These are phyloP conservation scores for Xylaria sp. DNA, from an alignment of 2,329 filamentous ascomycete species.

Conservation along the genomic window DNA sequence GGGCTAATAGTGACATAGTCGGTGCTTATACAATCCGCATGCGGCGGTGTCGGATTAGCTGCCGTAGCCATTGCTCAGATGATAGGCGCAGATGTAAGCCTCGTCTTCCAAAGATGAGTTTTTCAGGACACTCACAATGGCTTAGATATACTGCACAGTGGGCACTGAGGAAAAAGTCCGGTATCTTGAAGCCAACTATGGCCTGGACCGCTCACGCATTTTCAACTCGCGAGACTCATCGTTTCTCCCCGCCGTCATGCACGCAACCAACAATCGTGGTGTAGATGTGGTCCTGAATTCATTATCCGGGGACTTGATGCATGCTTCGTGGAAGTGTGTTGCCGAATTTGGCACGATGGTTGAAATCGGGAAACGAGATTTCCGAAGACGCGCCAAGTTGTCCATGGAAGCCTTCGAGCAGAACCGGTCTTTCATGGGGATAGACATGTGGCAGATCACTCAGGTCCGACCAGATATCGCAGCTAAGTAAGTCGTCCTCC, in stretches of 20 bases:
- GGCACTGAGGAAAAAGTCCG: slow-evolving; percentile 15
- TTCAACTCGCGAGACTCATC: slow-evolving; percentile 16
- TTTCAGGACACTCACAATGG: too few species aligned
- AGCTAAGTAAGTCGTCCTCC: background rate
- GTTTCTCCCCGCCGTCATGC: slow-evolving; percentile 17
- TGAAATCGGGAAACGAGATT: slow-evolving; percentile 38
- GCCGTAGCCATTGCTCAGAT: slow-evolving; percentile 18
- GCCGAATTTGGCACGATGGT: slow-evolving; percentile 23
- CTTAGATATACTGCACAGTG: slow-evolving; percentile 22
- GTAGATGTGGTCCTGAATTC: slow-evolving; percentile 24
- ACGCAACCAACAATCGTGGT: slow-evolving; percentile 4
- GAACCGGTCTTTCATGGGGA: slow-evolving; percentile 23
- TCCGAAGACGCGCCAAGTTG: slow-evolving; percentile 16
- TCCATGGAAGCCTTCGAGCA: slow-evolving; percentile 23
- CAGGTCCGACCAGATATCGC: background rate
- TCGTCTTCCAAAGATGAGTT: too few species aligned
- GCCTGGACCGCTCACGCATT: slow-evolving; percentile 6
- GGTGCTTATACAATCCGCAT: slow-evolving; percentile 26
- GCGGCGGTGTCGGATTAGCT: slow-evolving; percentile 26
- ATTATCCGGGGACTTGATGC: slow-evolving; percentile 20
- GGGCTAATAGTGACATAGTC: background rate
- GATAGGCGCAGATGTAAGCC: slow-evolving; percentile 8
- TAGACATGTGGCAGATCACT: slow-evolving; percentile 6
- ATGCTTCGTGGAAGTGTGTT: slow-evolving; percentile 24
- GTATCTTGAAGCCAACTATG: slow-evolving; percentile 12